Evolutionary conservation across 2,329 filamentous ascomycete genomes (phyloP).

Genomic region (Elsinoe batatas): DNA sequence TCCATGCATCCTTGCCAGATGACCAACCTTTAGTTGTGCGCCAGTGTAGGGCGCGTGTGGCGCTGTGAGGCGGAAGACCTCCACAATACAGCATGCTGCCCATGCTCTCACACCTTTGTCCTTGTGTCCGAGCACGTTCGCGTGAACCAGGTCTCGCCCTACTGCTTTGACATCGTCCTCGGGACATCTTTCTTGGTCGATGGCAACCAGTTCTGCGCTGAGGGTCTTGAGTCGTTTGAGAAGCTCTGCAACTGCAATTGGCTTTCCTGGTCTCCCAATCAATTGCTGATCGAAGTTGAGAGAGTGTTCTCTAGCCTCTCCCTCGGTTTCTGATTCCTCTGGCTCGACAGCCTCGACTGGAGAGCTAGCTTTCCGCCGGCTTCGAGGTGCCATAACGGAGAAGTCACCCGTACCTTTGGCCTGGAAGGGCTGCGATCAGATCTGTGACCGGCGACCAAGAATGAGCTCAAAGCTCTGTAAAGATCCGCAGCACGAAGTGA

Average conservation of each 20-base stretch:
- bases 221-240: constrained; percentile 71
- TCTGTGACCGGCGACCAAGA: not conserved
- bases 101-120: constrained; percentile 88
- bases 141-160: constrained; percentile 72
- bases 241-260: constrained; percentile 74
- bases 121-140: constrained; percentile 79
- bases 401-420: not conserved
- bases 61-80: constrained; percentile 84
- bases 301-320: constrained; percentile 9
- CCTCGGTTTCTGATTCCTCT: constrained; percentile 13
- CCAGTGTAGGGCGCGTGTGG: constrained; percentile 90
- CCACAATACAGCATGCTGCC: constrained; percentile 79
- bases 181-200: constrained; percentile 80
- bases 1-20: not conserved
- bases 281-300: constrained; percentile 78
- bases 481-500: not conserved
- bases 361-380: constrained; percentile 14
- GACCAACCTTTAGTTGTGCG: constrained; percentile 73
- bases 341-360: constrained; percentile 11
- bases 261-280: constrained; percentile 83
- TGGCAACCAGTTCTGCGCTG: constrained; percentile 68
- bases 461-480: not conserved
- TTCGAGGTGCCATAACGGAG: constrained; percentile 13
- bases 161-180: constrained; percentile 74
- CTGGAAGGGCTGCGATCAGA: not conserved